Conservation (phyloP, 1,284 basidiomycete genomes). For the Sphaerobolus stellatus region DNA sequence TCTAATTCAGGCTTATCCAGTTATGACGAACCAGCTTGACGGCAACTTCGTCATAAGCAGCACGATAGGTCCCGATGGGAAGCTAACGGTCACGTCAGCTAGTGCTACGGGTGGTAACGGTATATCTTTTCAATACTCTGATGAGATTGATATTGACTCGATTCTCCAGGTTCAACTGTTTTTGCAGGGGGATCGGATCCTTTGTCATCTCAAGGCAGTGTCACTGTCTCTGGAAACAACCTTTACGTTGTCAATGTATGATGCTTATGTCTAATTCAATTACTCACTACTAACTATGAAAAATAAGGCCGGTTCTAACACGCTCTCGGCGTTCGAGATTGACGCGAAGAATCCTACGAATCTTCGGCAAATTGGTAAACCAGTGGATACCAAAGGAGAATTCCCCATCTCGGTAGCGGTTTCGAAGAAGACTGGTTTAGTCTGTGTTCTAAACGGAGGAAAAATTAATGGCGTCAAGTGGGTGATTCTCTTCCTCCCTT, state of each 20-base stretch:
- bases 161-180: too few relatives aligned
- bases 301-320: conserved; percentile 16
- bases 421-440: conserved; percentile 3
- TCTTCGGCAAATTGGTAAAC: conserved; percentile 13
- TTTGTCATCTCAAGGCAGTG: conserved; percentile 8
- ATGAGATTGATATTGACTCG: background rate
- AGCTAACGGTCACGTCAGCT: conserved; percentile 18
- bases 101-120: background rate
- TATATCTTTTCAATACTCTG: background rate
- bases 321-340: conserved; percentile 14
- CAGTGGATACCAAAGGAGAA: conserved; percentile 11
- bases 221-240: conserved; percentile 7
- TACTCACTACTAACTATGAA: background rate
- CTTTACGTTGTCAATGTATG: background rate
- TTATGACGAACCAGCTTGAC: conserved; percentile 35
- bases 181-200: conserved; percentile 14
- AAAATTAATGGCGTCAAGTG: conserved; percentile 10
- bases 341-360: conserved; percentile 12
- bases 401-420: conserved; percentile 17
- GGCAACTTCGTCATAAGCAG: conserved; percentile 34
- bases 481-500: background rate
- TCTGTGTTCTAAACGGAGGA: conserved; percentile 16
- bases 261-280: background rate
- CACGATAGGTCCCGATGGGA: conserved; percentile 27
- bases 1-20: too few relatives aligned